Evolutionary conservation across 176 grass and related monocot species (phyloP), one percentile per base, ranked within the genome.

Genomic region (Zizania latifolia): DNA sequence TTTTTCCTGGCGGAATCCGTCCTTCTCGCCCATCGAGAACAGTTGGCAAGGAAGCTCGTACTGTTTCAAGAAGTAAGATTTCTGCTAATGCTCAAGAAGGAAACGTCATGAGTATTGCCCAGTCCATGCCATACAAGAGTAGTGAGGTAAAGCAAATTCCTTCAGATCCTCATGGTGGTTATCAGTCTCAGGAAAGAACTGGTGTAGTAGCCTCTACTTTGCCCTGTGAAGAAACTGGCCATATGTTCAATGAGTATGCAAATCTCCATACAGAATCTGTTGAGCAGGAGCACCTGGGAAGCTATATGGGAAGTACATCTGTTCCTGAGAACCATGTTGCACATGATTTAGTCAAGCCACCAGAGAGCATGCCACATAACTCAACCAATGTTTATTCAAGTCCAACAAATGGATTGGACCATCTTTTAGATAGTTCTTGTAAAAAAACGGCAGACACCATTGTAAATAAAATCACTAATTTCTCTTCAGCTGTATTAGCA

Each of bases 1-100:
- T 96, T 73, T 96, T 96, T 62, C 89, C 92, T 79, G 62, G 80
- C 69, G 86, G 92, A 34, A 56, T 86, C 19, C 74, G 88, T 58
- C 92, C 92, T 82, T 77, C 68, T 38, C 84, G 78, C 64, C 36
- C 81, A 76, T 60, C 33, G 29, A 86, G 46, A 60, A 59, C 53
- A 54, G 57, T 32, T 11, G 53, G 44, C 53, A 73, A 59, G 72
- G 67, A 82, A 41, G 26, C 4, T 53, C 54, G 54, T n/a, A 3
- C 41, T 26, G 14, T 83, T 84, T 57, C 50, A 13, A 76, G 43
- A 71, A 48, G 31, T 50, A 74, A 75, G 65, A 73, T 78, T 44
- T 86, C 77, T 62, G 62, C 58, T 83, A 64, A 23, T 69, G 74
- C 30, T 58, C 71, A 84, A 30, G 70, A 73, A 48, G 55, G 9